Evolutionary conservation across 164 flowering plant genomes (phyloP), one percentile per base, ranked within the genome.

Genomic region (Magnolia sinica): DNA sequence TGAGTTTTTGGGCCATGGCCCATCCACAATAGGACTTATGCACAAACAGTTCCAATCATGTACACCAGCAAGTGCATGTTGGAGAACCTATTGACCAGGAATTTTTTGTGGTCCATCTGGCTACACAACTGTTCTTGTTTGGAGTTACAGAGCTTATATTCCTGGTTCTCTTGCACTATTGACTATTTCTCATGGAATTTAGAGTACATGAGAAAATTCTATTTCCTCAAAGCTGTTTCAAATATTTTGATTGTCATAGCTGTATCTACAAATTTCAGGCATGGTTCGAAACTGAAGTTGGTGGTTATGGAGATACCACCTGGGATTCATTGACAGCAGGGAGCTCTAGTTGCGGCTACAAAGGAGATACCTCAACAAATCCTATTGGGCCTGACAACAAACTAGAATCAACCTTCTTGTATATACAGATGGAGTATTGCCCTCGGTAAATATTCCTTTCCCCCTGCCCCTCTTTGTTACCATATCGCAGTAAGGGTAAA

Each of bases 401-500:
- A 78, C 79, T 83, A 77, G 98, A 93, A 72, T 89, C 95, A 37
- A 92, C 98, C 31, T 96, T 88, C 83, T 82, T 96, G 7, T 96
- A 92, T 79, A 96, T 96, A 85, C 99, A 96, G 82, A 96, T 96
- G 99, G 99, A 96, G 80, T 94, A 87, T 74, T 96, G 99, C 81
- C 99, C 98, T 18, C 83, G 98, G 99, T 96, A 73, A 27, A 31
- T 31, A 23, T 23, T 71, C 58, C 23, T 19, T 68, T 71, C 20
- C 6, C 64, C 18, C 20, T 76, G 27, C 49, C n/a, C 22, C 24
- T 31, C 67, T 59, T 24, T 61, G 8, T 24, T 29, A 55, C 50
- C 31, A 8, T 61, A 14, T 59, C 51, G 61, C 13, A 27, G 8
- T 37, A 14, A 7, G 16, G 29, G 29, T 4, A 37, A 37, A 37